A percentile compares a stretch with the other conserved stretches of the same genome.
Evolutionary conservation across 75 land plant species (phyloP).

Genomic region (Chamaecyparis obtusa): DNA sequence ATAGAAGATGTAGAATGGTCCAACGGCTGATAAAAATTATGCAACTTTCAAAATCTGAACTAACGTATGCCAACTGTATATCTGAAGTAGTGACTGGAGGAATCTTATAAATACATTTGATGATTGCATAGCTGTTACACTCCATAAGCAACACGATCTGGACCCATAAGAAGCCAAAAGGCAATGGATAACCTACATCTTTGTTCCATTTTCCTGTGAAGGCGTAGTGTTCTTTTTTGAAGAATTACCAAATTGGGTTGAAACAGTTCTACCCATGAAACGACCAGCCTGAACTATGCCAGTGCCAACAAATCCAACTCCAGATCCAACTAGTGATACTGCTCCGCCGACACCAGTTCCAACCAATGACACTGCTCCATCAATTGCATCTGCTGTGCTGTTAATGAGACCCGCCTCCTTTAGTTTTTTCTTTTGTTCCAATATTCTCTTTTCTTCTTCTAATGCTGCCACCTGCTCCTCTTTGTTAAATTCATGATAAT

Average conservation of each 20-base stretch:
- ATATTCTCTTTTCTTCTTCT: constrained; percentile 69
- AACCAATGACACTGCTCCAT: constrained; percentile 60
- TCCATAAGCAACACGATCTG: neutral
- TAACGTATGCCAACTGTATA: neutral
- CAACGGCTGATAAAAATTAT: neutral
- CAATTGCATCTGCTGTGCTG: constrained; percentile 85
- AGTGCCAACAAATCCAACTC: constrained; percentile 62
- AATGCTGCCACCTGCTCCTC: constrained; percentile 83
- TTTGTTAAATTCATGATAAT: constrained; percentile 70
- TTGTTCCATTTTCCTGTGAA: constrained; percentile 12
- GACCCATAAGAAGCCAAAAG: neutral
- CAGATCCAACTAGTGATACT: constrained; percentile 36
- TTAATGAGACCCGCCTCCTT: constrained; percentile 77
- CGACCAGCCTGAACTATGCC: constrained; percentile 79
- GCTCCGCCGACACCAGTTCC: constrained; percentile 58
- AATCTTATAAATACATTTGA: neutral
- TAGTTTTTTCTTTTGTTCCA: constrained; percentile 63
- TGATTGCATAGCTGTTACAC: neutral
- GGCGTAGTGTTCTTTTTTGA: constrained; percentile 38
- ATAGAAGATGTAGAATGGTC: neutral
- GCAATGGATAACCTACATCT: constrained; percentile 7
- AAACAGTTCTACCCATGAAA: constrained; percentile 66
- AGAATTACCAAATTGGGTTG: constrained; percentile 28
- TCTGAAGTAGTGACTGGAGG: neutral
- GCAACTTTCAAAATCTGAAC: neutral